Conservation (phyloP, 306 rosid genomes). For the Datisca glomerata region DNA sequence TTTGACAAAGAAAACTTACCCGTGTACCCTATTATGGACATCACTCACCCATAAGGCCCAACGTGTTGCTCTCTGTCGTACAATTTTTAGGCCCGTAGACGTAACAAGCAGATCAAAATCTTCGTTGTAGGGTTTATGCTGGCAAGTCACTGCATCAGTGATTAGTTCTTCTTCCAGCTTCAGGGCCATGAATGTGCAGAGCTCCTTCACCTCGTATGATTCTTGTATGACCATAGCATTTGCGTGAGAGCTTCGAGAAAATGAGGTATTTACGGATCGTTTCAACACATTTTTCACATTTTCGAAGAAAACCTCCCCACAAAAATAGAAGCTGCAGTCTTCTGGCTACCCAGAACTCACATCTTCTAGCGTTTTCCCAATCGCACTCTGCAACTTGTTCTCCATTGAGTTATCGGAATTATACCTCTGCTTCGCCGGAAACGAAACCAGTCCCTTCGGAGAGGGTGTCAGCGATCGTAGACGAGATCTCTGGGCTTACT, state of each 20-base stretch:
- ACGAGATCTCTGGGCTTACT: conserved; percentile 59
- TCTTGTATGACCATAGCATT: conserved; percentile 1
- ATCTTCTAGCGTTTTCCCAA: conserved; percentile 4
- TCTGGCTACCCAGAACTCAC: conserved; percentile 5
- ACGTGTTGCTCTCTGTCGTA: too few relatives aligned
- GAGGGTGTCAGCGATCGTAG: conserved; percentile 39
- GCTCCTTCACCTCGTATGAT: conserved; percentile 9
- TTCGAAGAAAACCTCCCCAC: conserved; percentile 28
- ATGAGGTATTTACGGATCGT: conserved; percentile 52
- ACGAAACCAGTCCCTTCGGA: conserved; percentile 27
- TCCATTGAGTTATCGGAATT: conserved; percentile 14
- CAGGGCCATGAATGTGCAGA: conserved; percentile 15
- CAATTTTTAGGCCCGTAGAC: too few relatives aligned
- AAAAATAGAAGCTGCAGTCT: too few relatives aligned
- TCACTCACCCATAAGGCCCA: too few relatives aligned
- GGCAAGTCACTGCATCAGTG: background rate
- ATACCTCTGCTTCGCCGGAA: conserved; percentile 26
- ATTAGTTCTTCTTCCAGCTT: background rate
- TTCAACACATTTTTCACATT: conserved; percentile 22
- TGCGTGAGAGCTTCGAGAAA: background rate
- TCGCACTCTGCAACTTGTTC: background rate
- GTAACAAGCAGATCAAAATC: too few relatives aligned
- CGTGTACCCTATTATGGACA: too few relatives aligned
- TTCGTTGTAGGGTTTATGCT: conserved; percentile 36
- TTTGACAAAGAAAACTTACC: too few relatives aligned